Conservation (phyloP, 1,139 yeast genomes). For the Blastobotrys malaysiensis region DNA sequence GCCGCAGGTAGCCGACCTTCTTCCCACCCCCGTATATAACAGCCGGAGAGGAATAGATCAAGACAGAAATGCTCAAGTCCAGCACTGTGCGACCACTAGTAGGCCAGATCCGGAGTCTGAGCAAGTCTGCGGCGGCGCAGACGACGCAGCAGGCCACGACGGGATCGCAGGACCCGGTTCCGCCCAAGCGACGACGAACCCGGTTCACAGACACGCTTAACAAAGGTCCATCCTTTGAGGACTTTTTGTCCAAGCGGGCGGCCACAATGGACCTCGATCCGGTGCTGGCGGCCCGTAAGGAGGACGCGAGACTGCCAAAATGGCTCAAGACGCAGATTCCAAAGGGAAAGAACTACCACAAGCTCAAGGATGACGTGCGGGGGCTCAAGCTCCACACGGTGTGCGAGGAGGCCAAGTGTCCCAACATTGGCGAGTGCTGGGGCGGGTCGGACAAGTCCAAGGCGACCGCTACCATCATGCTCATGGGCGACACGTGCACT, state of each 20-base stretch:
- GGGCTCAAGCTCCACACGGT: slow-evolving; percentile 90
- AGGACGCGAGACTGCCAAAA: slow-evolving; percentile 72
- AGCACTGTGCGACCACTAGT: not conserved
- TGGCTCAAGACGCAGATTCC: slow-evolving; percentile 98
- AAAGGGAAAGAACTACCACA: slow-evolving; percentile 76
- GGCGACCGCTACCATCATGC: slow-evolving; percentile 99
- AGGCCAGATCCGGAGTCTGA: slow-evolving; percentile 4
- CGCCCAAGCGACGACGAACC: slow-evolving; percentile 46
- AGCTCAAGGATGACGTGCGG: slow-evolving; percentile 77
- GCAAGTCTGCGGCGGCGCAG: slow-evolving; percentile 5
- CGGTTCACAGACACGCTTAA: slow-evolving; percentile 66
- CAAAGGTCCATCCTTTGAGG: slow-evolving; percentile 91
- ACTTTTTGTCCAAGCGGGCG: slow-evolving; percentile 78
- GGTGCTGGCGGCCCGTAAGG: slow-evolving; percentile 42
- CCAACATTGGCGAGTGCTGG: slow-evolving; percentile 99
- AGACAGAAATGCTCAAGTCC: slow-evolving; percentile 6
- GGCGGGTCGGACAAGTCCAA: slow-evolving; percentile 88
- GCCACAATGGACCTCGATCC: slow-evolving; percentile 49
- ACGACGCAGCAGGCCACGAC: slow-evolving; percentile 6
- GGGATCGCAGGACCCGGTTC: slow-evolving; percentile 20
- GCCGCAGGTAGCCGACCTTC: slow-evolving; percentile 1
- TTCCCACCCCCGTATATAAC: not conserved
- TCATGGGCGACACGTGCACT: slow-evolving; percentile 97
- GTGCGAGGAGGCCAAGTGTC: slow-evolving; percentile 98
- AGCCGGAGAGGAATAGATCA: not conserved